Conservation (phyloP, 1,139 yeast species). For the Blastobotrys proliferans region DNA sequence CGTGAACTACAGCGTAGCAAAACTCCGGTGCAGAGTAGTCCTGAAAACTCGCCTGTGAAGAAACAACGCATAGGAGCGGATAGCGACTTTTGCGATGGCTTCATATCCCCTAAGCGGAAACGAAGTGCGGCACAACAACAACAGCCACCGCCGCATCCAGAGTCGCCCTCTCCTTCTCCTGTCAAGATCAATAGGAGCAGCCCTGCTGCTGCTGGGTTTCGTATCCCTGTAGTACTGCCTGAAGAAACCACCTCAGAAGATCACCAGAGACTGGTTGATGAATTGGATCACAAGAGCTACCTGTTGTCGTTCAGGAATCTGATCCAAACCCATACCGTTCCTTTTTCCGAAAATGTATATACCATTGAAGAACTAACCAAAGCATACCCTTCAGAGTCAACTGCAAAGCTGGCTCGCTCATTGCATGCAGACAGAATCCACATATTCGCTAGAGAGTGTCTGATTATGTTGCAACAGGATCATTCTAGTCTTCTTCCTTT, state of each 20-base stretch:
- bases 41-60: too few relatives aligned
- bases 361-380: not conserved
- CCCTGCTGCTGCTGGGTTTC: too few relatives aligned
- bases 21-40: too few relatives aligned
- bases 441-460: not conserved
- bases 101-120: too few relatives aligned
- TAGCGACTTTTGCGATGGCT: too few relatives aligned
- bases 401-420: not conserved
- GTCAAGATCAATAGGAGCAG: too few relatives aligned
- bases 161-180: not conserved
- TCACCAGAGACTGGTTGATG: not conserved
- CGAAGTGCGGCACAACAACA: not conserved
- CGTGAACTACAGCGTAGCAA: too few relatives aligned
- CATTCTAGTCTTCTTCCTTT: not conserved
- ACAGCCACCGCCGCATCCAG: not conserved
- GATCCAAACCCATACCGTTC: not conserved
- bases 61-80: too few relatives aligned
- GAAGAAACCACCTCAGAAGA: too few relatives aligned
- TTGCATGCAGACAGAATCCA: not conserved
- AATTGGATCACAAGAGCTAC: not conserved
- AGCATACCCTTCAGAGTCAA: too few relatives aligned
- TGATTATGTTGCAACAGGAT: not conserved
- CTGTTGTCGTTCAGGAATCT: not conserved
- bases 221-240: too few relatives aligned
- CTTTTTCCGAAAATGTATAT: not conserved